Evolutionary conservation across 306 rosid species (phyloP).

Genomic region (Adenanthera pavonina): DNA sequence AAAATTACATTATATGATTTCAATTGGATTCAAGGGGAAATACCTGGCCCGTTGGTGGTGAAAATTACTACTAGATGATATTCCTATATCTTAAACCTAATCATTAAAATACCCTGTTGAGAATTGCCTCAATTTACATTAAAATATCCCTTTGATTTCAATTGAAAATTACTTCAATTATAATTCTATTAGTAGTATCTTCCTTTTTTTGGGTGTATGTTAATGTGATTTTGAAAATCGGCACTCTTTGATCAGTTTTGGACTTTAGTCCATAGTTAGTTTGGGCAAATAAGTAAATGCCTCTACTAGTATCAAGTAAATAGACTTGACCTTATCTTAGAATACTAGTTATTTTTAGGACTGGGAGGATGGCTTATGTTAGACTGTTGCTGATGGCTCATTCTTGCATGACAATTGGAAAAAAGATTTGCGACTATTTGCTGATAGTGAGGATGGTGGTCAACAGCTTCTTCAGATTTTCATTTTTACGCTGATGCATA

Average conservation of each 20-base stretch:
- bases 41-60: no score
- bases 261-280: slow-evolving; percentile 6
- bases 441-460: slow-evolving; percentile 83
- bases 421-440: slow-evolving; percentile 77
- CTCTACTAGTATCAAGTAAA: background rate
- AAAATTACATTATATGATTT: no score
- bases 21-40: no score
- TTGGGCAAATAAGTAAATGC: background rate
- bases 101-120: no score
- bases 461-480: slow-evolving; percentile 90
- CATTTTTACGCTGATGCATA: slow-evolving; percentile 3
- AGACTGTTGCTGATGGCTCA: slow-evolving; percentile 89
- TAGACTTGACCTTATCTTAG: slow-evolving; percentile 11
- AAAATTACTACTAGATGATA: no score
- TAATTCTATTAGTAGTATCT: no score
- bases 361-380: slow-evolving; percentile 94
- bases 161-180: no score
- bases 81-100: no score
- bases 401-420: slow-evolving; percentile 96
- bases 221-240: slow-evolving; percentile 6
- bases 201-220: background rate
- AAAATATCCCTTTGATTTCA: no score
- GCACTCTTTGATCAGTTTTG: background rate
- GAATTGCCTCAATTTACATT: no score
- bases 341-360: slow-evolving; percentile 55